phyloP scores from a whole-genome alignment of 2,329 filamentous ascomycete genomes.

The Didymella lethalis region DNA sequence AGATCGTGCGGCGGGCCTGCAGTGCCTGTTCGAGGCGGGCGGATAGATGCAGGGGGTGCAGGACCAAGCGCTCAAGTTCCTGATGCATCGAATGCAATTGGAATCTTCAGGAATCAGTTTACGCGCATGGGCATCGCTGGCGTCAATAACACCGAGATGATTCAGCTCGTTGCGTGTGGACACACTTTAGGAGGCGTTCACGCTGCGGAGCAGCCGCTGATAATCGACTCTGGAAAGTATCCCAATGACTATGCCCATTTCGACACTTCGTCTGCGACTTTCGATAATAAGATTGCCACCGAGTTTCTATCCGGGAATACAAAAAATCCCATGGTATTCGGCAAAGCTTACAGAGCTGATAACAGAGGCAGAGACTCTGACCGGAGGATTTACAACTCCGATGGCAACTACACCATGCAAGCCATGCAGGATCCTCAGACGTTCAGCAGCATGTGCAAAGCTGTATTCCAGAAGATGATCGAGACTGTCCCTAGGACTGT shows the following conservation, averaged over 20 bases:
- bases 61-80: slow-evolving; percentile 63
- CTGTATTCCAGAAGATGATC: slow-evolving; percentile 67
- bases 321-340: slow-evolving; percentile 64
- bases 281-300: slow-evolving; percentile 65
- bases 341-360: slow-evolving; percentile 52
- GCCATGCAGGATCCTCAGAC: slow-evolving; percentile 55
- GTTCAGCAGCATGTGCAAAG: slow-evolving; percentile 60
- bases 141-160: slow-evolving; percentile 60
- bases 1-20: slow-evolving; percentile 66
- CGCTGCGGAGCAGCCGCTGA: slow-evolving; percentile 60
- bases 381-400: slow-evolving; percentile 63
- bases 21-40: slow-evolving; percentile 62
- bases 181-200: slow-evolving; percentile 70
- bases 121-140: slow-evolving; percentile 64
- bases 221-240: slow-evolving; percentile 58
- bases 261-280: slow-evolving; percentile 57
- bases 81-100: slow-evolving; percentile 63
- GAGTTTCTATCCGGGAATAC: slow-evolving; percentile 65
- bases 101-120: slow-evolving; percentile 64
- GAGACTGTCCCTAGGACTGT: slow-evolving; percentile 65
- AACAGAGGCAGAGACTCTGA: slow-evolving; percentile 61
- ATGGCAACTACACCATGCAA: slow-evolving; percentile 64
- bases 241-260: slow-evolving; percentile 43
- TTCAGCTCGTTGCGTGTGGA: slow-evolving; percentile 67
- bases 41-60: slow-evolving; percentile 61